Conservation (phyloP, 768 basidiomycete species). For the Leucocoprinus leucothites region DNA sequence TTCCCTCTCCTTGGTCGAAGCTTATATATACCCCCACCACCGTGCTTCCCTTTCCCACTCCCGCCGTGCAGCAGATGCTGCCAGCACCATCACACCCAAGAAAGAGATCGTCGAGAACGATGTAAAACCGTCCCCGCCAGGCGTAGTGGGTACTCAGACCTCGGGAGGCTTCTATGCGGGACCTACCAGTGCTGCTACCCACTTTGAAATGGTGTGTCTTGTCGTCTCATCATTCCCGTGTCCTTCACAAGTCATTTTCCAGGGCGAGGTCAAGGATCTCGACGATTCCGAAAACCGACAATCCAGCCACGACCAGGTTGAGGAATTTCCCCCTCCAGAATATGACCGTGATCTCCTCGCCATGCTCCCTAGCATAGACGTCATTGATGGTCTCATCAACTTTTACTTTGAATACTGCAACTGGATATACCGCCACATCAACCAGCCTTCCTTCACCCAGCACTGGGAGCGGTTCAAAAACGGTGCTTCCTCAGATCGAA, state of each 20-base stretch:
- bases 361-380: constrained; percentile 59
- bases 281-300: constrained; percentile 54
- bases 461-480: constrained; percentile 77
- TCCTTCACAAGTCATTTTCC: constrained; percentile 8
- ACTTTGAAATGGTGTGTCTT: constrained; percentile 56
- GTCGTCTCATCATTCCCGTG: not conserved
- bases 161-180: constrained; percentile 75
- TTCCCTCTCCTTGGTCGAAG: constrained; percentile 64
- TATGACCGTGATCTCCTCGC: constrained; percentile 74
- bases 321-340: constrained; percentile 46
- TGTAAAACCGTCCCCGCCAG: constrained; percentile 52
- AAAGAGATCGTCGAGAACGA: constrained; percentile 51
- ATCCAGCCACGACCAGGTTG: constrained; percentile 47
- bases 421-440: constrained; percentile 82
- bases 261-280: constrained; percentile 47
- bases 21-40: constrained; percentile 49
- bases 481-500: constrained; percentile 60
- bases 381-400: constrained; percentile 69
- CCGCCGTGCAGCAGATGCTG: constrained; percentile 34
- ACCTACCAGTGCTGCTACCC: constrained; percentile 72
- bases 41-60: constrained; percentile 27
- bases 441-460: constrained; percentile 54
- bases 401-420: constrained; percentile 87
- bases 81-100: constrained; percentile 41
- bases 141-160: constrained; percentile 62